These are phyloP conservation scores for Malassezia globosa DNA, from an alignment of 1,284 basidiomycete species.

Conservation along the genomic window DNA sequence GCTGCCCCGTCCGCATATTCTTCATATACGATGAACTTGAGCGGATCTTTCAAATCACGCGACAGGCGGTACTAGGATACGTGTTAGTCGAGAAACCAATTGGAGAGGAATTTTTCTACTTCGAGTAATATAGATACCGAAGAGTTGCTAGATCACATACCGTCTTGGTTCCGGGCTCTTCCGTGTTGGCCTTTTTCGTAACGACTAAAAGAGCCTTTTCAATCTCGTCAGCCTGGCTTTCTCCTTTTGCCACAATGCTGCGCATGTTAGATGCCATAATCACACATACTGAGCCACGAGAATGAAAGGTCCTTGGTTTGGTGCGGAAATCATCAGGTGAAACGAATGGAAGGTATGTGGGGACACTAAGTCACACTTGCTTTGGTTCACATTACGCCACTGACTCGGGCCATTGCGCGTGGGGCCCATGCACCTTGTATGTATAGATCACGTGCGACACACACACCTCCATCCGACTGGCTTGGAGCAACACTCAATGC, in stretches of 20 bases:
- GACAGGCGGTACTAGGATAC: constrained; percentile 14
- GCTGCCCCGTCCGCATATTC: constrained; percentile 5
- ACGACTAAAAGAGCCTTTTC: not conserved
- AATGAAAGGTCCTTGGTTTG: constrained; percentile 13
- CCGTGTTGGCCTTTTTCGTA: constrained; percentile 13
- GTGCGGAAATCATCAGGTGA: constrained; percentile 10
- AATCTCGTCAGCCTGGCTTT: constrained; percentile 9
- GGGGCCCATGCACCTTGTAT: no score
- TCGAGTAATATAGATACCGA: no score
- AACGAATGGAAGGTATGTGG: no score
- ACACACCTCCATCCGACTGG: no score
- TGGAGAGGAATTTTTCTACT: no score
- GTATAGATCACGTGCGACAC: no score
- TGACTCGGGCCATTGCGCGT: no score
- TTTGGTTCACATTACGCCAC: not conserved
- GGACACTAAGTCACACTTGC: not conserved
- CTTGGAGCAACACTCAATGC: no score
- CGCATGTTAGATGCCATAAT: not conserved
- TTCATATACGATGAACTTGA: constrained; percentile 12
- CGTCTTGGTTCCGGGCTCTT: constrained; percentile 17
- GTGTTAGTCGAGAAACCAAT: no score
- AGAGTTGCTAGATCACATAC: constrained; percentile 8
- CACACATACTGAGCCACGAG: constrained; percentile 15
- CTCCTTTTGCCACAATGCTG: constrained; percentile 11
- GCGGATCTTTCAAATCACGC: constrained; percentile 5